Conservation (phyloP, 2,329 filamentous ascomycete genomes). For the Aspergillus neotritici region DNA sequence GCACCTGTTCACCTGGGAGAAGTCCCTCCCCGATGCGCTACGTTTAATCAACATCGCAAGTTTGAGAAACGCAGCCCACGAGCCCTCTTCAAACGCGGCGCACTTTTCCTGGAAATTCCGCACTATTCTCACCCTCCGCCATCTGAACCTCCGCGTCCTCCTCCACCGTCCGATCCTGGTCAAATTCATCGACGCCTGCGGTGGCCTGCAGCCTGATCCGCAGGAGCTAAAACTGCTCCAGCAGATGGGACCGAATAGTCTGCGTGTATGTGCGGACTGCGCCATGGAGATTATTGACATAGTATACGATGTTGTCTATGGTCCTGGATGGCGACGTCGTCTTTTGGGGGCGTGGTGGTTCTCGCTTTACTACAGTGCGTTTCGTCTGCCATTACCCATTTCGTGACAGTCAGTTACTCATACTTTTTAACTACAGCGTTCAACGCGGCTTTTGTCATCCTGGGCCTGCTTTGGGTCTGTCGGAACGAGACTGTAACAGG, state of each 20-base stretch:
- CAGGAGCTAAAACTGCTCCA: slow-evolving; percentile 21
- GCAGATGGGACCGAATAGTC: slow-evolving; percentile 29
- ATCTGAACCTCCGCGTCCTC: slow-evolving; percentile 39
- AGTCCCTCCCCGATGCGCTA: slow-evolving; percentile 8
- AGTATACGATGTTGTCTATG: slow-evolving; percentile 15
- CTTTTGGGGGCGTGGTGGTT: slow-evolving; percentile 30
- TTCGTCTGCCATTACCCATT: too few relatives aligned
- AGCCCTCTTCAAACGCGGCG: slow-evolving; percentile 1
- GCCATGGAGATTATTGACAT: slow-evolving; percentile 26
- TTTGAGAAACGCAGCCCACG: not conserved
- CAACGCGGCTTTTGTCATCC: slow-evolving; percentile 31
- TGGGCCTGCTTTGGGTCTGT: slow-evolving; percentile 11
- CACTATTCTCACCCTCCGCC: slow-evolving; percentile 42
- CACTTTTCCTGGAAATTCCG: slow-evolving; percentile 28
- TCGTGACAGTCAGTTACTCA: too few relatives aligned
- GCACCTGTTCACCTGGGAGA: slow-evolving; percentile 14
- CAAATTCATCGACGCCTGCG: slow-evolving; percentile 29
- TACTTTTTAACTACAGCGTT: slow-evolving; percentile 19
- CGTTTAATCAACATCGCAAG: slow-evolving; percentile 3
- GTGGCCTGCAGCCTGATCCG: slow-evolving; percentile 4
- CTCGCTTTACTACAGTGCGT: slow-evolving; percentile 32
- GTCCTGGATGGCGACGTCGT: slow-evolving; percentile 14
- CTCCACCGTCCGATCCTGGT: slow-evolving; percentile 39
- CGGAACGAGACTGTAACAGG: too few relatives aligned
- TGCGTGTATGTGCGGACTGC: slow-evolving; percentile 30